Evolutionary conservation across 495 filamentous ascomycete species (phyloP).

Genomic region (Tetracladium setigerum): DNA sequence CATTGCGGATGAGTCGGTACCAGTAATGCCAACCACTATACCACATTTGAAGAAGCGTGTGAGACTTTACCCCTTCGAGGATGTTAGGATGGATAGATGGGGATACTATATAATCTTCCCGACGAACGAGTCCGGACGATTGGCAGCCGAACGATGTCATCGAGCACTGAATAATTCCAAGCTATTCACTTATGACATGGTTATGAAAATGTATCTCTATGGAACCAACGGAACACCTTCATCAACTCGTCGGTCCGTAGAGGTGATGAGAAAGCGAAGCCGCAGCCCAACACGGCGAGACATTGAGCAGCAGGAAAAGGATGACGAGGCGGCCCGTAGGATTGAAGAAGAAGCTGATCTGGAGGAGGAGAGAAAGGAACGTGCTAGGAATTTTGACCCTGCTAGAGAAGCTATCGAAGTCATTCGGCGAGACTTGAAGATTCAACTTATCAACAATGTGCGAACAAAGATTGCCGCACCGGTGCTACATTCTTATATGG

Average conservation of each 20-base stretch:
- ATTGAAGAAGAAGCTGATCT: constrained; percentile 69
- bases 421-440: constrained; percentile 70
- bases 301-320: constrained; percentile 46
- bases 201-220: constrained; percentile 72
- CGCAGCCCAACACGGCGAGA: constrained; percentile 25
- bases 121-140: constrained; percentile 63
- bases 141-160: constrained; percentile 72
- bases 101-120: constrained; percentile 91
- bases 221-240: constrained; percentile 40
- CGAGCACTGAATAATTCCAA: constrained; percentile 61
- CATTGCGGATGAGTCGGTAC: constrained; percentile 76
- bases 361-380: constrained; percentile 77
- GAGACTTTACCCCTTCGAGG: constrained; percentile 65
- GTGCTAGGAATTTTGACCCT: constrained; percentile 79
- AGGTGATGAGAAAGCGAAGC: constrained; percentile 13
- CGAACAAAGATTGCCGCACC: constrained; percentile 76
- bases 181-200: constrained; percentile 89
- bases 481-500: constrained; percentile 74
- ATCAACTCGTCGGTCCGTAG: constrained; percentile 14
- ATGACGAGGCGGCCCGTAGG: constrained; percentile 45
- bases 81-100: constrained; percentile 70
- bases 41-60: constrained; percentile 81
- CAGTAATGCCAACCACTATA: constrained; percentile 76
- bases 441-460: constrained; percentile 79
- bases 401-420: constrained; percentile 72